Evolutionary conservation across 345 rosid species (phyloP), one percentile per base, ranked within the genome.

Genomic region (Moricandia moricandioides): DNA sequence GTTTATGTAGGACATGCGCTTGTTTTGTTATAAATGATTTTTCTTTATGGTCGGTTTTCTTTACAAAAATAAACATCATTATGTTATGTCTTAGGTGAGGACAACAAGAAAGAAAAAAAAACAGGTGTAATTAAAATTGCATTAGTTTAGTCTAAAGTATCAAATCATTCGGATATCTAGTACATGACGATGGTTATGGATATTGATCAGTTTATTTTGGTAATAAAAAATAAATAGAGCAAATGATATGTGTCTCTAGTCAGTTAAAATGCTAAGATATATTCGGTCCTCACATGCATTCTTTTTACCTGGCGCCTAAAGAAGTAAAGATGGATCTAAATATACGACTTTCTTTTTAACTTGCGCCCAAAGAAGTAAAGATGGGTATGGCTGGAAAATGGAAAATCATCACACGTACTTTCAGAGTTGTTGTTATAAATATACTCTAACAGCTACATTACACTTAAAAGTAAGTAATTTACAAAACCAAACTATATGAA

Each of bases 1-100:
- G 58, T 52, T 33, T 62, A 14, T 17, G 52, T 24, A 33, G 21
- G 30, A n/a, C 69, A 52, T 63, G 40, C 63, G 76, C 12, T 47
- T 71, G 16, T 8, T 31, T 4, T 39, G 16, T 21, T 70, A 6
- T 58, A 29, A 55, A 11, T 6, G n/a, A 7, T 7, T 11, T 29
- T 39, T 40, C 11, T 70, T 70, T 60, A 12, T 3, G 21, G 6
- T 71, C 47, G 62, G 74, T 18, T 16, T 43, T 40, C 4, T 26
- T 24, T 40, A 64, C 7, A 7, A 40, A 64, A 57, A 57, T 12
- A 14, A 16, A 10, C n/a, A 59, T 45, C 29, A 45, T 40, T 21
- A 21, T 21, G 24, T 21, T 55, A 29, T 58, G 30, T 5, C 12
- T 40, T 6, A 40, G 40, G 73, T 40, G 34, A 43, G 27, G 7